These are phyloP conservation scores for Leucosporidium yakuticum DNA, from an alignment of 768 basidiomycete species.

Conservation along the genomic window DNA sequence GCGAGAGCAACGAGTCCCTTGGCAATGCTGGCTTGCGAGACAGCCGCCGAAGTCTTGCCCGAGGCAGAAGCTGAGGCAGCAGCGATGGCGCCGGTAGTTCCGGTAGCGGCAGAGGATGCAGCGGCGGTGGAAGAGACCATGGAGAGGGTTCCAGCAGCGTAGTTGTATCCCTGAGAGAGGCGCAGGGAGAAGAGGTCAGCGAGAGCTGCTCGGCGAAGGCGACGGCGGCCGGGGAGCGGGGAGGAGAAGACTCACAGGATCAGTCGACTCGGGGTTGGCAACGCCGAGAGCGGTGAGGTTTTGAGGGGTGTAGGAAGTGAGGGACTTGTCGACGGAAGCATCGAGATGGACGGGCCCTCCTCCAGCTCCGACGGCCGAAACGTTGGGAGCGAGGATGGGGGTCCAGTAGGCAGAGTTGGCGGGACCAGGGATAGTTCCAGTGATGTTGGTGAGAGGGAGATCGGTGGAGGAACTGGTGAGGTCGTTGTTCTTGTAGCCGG, in stretches of 20 bases:
- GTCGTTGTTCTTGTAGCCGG: conserved; percentile 49
- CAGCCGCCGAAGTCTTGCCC: background rate
- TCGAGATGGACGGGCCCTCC: conserved; percentile 48
- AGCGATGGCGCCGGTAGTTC: background rate
- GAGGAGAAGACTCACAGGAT: background rate
- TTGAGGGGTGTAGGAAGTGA: conserved; percentile 37
- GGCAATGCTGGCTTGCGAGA: background rate
- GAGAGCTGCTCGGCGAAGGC: background rate
- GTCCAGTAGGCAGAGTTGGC: conserved; percentile 41
- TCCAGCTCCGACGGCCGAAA: conserved; percentile 47
- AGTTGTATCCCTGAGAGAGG: too few species aligned
- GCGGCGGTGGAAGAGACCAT: background rate
- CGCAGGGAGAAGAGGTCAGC: too few species aligned
- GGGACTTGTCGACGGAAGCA: conserved; percentile 42
- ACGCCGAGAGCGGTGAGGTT: conserved; percentile 6
- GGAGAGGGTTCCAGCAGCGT: background rate
- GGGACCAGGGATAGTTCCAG: conserved; percentile 48
- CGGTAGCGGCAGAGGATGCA: background rate
- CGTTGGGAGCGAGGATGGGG: conserved; percentile 51
- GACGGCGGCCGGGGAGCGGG: too few species aligned
- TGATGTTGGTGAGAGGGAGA: conserved; percentile 47
- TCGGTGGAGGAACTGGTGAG: conserved; percentile 35
- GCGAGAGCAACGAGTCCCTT: background rate
- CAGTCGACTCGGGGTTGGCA: background rate
- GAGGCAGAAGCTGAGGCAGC: background rate